A percentile compares a stretch with the other conserved stretches of the same genome.
Conservation (phyloP, 805 yeast species). For the Candida anglica region DNA sequence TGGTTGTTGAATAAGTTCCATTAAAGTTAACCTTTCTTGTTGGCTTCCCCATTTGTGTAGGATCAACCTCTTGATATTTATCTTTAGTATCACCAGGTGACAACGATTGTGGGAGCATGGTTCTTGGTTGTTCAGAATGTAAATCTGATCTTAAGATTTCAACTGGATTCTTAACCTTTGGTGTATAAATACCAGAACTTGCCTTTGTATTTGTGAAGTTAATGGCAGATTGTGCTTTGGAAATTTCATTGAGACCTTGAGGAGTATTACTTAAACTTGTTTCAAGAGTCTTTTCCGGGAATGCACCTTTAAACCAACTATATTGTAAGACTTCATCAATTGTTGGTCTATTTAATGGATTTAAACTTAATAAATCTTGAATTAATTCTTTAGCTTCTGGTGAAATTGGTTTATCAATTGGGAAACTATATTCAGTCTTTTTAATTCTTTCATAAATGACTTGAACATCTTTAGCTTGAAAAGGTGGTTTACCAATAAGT, state of each 20-base stretch:
- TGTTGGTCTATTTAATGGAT: slow-evolving; percentile 79
- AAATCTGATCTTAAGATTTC: slow-evolving; percentile 67
- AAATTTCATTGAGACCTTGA: slow-evolving; percentile 46
- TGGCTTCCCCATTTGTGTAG: slow-evolving; percentile 26
- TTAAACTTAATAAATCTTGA: slow-evolving; percentile 64
- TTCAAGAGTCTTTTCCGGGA: slow-evolving; percentile 68
- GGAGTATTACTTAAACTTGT: slow-evolving; percentile 64
- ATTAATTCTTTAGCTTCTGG: slow-evolving; percentile 72
- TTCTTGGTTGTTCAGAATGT: slow-evolving; percentile 61
- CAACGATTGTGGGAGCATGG: slow-evolving; percentile 80
- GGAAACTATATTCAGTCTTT: slow-evolving; percentile 74
- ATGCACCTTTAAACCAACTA: slow-evolving; percentile 83
- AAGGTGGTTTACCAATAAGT: slow-evolving; percentile 93
- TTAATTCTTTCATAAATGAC: slow-evolving; percentile 90
- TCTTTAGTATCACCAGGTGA: slow-evolving; percentile 90
- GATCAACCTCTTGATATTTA: slow-evolving; percentile 70
- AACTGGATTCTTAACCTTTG: slow-evolving; percentile 56
- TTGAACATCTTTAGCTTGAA: slow-evolving; percentile 92
- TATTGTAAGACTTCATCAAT: slow-evolving; percentile 75
- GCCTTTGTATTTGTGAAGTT: slow-evolving; percentile 67
- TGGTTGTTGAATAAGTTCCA: slow-evolving; percentile 34
- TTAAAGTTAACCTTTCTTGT: slow-evolving; percentile 36
- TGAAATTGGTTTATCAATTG: slow-evolving; percentile 64
- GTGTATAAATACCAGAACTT: slow-evolving; percentile 57
- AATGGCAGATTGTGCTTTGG: slow-evolving; percentile 56